phyloP scores from a whole-genome alignment of 2,329 filamentous ascomycete species.

The Botryotinia narcissicola region DNA sequence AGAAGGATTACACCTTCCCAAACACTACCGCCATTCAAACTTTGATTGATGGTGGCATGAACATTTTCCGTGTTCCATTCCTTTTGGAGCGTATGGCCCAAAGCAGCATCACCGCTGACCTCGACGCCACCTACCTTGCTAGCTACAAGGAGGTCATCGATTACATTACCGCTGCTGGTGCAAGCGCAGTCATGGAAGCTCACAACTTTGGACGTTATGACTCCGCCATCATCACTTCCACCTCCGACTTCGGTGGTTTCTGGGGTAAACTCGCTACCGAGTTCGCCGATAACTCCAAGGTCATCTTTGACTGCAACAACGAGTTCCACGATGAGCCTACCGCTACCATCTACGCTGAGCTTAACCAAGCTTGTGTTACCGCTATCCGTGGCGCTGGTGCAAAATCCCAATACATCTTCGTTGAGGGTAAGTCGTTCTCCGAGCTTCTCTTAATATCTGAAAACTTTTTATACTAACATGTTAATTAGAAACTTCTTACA shows the following conservation, averaged over 20 bases:
- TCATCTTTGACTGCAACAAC: conserved; percentile 47
- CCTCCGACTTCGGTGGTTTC: conserved; percentile 42
- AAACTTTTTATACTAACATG: background rate
- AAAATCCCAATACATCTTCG: conserved; percentile 55
- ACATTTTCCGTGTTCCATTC: conserved; percentile 34
- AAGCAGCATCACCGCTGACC: conserved; percentile 45
- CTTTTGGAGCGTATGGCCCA: conserved; percentile 58
- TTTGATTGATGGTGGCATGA: conserved; percentile 22
- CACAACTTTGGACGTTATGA: conserved; percentile 53
- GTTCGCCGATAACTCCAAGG: conserved; percentile 41
- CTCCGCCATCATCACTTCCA: conserved; percentile 41
- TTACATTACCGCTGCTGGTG: conserved; percentile 48
- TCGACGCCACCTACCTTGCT: conserved; percentile 45
- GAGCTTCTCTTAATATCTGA: background rate
- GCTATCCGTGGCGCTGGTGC: conserved; percentile 46
- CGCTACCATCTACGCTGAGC: conserved; percentile 20
- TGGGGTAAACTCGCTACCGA: conserved; percentile 43
- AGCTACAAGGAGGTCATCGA: conserved; percentile 45
- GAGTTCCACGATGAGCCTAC: conserved; percentile 42
- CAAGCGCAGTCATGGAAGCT: conserved; percentile 48
- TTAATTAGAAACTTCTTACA: conserved; percentile 38
- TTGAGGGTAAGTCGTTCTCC: conserved; percentile 44
- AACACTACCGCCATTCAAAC: conserved; percentile 38
- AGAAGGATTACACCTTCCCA: conserved; percentile 61
- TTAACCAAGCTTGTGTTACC: conserved; percentile 48